These are phyloP conservation scores for Circinella minor DNA, from an alignment of 371 early-diverging fungal species.

Conservation along the genomic window DNA sequence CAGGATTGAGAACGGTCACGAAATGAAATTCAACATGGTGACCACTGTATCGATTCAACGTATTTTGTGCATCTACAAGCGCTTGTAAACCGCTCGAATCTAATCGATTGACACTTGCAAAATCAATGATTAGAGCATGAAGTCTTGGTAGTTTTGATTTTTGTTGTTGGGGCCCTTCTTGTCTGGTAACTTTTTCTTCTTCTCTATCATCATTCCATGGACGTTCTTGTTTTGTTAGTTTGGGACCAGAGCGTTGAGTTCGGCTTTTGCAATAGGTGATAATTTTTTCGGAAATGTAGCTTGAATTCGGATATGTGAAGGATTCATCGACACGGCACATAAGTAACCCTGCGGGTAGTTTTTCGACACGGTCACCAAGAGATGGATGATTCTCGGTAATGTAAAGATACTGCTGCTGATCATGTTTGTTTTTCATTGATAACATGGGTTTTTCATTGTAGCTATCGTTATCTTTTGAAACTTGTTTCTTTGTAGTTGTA, in stretches of 20 bases:
- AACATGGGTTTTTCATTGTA: background rate
- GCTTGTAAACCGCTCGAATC: constrained; percentile 71
- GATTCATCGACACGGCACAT: constrained; percentile 68
- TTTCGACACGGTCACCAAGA: constrained; percentile 36
- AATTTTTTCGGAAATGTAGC: constrained; percentile 51
- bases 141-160: constrained; percentile 42
- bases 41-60: constrained; percentile 58
- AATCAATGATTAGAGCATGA: constrained; percentile 69
- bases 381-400: constrained; percentile 47
- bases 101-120: constrained; percentile 61
- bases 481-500: constrained; percentile 12
- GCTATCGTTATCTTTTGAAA: too few species aligned
- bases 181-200: constrained; percentile 18
- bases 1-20: constrained; percentile 41
- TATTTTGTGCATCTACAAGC: constrained; percentile 58
- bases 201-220: constrained; percentile 54
- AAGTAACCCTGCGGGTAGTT: constrained; percentile 59
- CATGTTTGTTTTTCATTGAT: background rate
- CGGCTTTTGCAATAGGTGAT: constrained; percentile 39
- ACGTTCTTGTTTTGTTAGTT: constrained; percentile 39
- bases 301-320: constrained; percentile 72
- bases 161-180: constrained; percentile 13
- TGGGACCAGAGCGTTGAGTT: constrained; percentile 31
- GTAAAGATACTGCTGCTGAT: constrained; percentile 39
- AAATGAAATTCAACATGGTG: constrained; percentile 57